phyloP scores from a whole-genome alignment of 2,329 filamentous ascomycete genomes.

The Tolypocladium pustulatum region DNA sequence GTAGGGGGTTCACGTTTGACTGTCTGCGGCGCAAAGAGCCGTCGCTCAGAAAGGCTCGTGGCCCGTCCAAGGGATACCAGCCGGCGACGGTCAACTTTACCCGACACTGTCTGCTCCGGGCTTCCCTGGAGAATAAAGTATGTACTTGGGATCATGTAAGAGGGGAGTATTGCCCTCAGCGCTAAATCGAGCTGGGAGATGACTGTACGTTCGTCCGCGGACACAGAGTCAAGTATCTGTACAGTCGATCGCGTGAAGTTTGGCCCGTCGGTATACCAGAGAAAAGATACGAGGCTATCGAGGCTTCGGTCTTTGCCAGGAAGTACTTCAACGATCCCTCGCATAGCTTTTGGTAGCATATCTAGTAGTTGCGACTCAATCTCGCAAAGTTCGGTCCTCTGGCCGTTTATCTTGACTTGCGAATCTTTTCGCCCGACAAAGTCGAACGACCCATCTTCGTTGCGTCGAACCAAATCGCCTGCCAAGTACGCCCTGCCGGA shows the following conservation, averaged over 20 bases:
- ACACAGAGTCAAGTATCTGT: neutral
- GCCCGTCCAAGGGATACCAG: neutral
- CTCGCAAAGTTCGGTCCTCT: slow-evolving; percentile 35
- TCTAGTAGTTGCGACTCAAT: slow-evolving; percentile 7
- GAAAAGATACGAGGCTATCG: neutral
- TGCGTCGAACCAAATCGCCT: slow-evolving; percentile 33
- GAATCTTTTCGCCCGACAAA: slow-evolving; percentile 42
- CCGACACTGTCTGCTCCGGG: slow-evolving; percentile 12
- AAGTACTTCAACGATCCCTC: neutral
- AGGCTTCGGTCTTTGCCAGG: neutral
- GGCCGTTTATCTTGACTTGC: slow-evolving; percentile 48
- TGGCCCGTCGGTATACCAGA: neutral
- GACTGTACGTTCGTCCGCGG: neutral
- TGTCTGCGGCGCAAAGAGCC: neutral
- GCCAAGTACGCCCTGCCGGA: slow-evolving; percentile 25
- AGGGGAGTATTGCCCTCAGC: slow-evolving; percentile 6
- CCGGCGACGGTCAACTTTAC: slow-evolving; percentile 3
- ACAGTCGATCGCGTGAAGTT: neutral
- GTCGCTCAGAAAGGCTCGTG: neutral
- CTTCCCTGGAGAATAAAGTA: slow-evolving; percentile 27
- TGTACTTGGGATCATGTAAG: slow-evolving; percentile 30
- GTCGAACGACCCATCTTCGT: slow-evolving; percentile 25
- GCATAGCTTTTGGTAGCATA: neutral
- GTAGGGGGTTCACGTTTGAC: slow-evolving; percentile 5
- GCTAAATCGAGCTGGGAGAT: neutral